These are phyloP conservation scores for Chloromonas sp. DNA, from an alignment of 163 green algal species.

Conservation along the genomic window DNA sequence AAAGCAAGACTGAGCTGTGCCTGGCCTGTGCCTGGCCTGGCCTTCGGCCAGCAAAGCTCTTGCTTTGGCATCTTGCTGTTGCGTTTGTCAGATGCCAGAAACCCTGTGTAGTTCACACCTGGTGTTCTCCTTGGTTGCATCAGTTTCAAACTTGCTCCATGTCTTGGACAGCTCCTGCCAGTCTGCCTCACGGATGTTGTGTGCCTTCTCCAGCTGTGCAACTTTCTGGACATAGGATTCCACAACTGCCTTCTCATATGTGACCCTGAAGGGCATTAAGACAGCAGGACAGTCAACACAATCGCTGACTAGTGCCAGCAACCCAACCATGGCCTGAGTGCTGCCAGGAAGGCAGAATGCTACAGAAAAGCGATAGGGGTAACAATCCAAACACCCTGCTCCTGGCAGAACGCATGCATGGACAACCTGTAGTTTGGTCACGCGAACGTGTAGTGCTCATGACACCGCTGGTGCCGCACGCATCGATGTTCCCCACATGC, in stretches of 20 bases:
- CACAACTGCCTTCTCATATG: slow-evolving; percentile 5
- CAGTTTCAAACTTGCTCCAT: slow-evolving; percentile 12
- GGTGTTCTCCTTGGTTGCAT: slow-evolving; percentile 9
- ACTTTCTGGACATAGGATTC: slow-evolving; percentile 4
- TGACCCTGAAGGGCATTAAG: slow-evolving; percentile 1
- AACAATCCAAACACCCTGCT: too few species aligned
- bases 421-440: not conserved
- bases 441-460: not conserved
- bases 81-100: too few species aligned
- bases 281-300: not conserved
- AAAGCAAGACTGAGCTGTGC: not conserved
- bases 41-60: not conserved
- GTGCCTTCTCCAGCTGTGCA: slow-evolving; percentile 3
- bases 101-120: not conserved
- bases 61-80: too few species aligned
- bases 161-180: slow-evolving; percentile 9
- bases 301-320: too few species aligned
- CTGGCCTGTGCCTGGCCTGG: not conserved
- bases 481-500: not conserved
- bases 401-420: not conserved
- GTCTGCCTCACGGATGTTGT: slow-evolving; percentile 7
- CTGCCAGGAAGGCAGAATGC: too few species aligned
- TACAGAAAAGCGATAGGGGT: too few species aligned
- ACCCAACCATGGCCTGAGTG: too few species aligned
- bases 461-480: not conserved